Percentiles rank a stretch among this genome's conserved stretches.
Conservation (phyloP, 2,329 filamentous ascomycete species). For the Clarireedia homoeocarpa region DNA sequence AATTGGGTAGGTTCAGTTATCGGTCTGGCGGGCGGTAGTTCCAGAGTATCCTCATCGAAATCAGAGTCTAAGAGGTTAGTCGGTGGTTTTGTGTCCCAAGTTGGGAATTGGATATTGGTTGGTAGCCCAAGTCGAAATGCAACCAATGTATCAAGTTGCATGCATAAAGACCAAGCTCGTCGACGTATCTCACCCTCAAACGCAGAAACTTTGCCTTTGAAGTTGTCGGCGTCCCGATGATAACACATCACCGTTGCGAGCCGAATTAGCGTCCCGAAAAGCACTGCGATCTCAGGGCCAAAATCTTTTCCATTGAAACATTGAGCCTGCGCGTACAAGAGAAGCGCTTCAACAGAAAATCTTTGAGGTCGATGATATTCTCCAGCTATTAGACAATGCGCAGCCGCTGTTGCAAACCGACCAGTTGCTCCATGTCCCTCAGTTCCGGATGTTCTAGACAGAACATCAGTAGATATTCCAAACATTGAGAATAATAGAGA, state of each 20-base stretch:
- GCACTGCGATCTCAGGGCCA: conserved; percentile 45
- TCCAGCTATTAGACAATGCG: conserved; percentile 41
- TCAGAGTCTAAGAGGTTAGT: conserved; percentile 25
- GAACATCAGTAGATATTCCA: conserved; percentile 11
- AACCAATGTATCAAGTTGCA: conserved; percentile 24
- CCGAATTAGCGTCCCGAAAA: conserved; percentile 42
- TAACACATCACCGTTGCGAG: conserved; percentile 50
- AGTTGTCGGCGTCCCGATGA: conserved; percentile 42
- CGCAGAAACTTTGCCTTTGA: conserved; percentile 32
- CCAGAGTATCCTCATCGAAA: conserved; percentile 21
- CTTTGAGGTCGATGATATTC: conserved; percentile 42
- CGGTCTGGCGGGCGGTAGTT: conserved; percentile 19
- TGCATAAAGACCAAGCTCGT: conserved; percentile 23
- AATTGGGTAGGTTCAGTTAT: conserved; percentile 23
- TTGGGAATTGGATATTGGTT: conserved; percentile 20
- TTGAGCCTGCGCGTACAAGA: conserved; percentile 44
- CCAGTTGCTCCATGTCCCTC: neutral
- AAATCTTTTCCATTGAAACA: conserved; percentile 41
- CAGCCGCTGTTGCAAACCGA: conserved; percentile 25
- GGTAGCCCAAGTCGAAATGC: conserved; percentile 28
- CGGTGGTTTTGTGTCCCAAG: conserved; percentile 22
- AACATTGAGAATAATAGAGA: conserved; percentile 23
- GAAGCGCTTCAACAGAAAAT: conserved; percentile 40
- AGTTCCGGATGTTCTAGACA: neutral
- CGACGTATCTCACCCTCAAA: conserved; percentile 28